Conservation (phyloP, 1,284 basidiomycete genomes). For the Trametes hirsuta region DNA sequence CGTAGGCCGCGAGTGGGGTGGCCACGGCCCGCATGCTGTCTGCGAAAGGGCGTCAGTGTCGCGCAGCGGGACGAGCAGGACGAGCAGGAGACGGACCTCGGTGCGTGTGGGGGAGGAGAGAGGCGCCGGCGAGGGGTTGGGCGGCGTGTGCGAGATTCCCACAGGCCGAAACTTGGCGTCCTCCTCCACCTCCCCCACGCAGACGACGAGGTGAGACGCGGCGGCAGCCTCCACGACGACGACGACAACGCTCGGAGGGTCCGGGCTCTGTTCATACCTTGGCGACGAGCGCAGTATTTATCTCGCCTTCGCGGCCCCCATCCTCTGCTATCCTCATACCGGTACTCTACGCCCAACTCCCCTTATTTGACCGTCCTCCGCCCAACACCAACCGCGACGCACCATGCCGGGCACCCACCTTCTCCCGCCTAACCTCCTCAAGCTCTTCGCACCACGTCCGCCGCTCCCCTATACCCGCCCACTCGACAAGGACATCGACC, state of each 20-base stretch:
- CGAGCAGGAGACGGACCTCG: not conserved
- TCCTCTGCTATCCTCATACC: not conserved
- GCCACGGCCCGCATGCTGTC: constrained; percentile 13
- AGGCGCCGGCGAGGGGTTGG: not conserved
- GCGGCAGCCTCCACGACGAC: constrained; percentile 12
- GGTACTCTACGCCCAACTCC: not conserved
- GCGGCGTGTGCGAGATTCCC: constrained; percentile 8
- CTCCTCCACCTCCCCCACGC: constrained; percentile 17
- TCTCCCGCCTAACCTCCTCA: constrained; percentile 91
- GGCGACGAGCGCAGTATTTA: constrained; percentile 20
- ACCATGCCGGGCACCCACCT: constrained; percentile 84
- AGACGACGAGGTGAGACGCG: constrained; percentile 13
- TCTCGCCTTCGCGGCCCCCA: constrained; percentile 10
- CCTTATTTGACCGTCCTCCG: constrained; percentile 3
- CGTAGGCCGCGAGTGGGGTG: constrained; percentile 13
- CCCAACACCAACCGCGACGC: not conserved
- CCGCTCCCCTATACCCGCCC: constrained; percentile 86
- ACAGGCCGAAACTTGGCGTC: constrained; percentile 17
- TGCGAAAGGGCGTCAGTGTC: not conserved
- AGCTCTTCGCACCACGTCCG: constrained; percentile 91
- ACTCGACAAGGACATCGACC: constrained; percentile 80
- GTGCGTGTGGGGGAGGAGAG: not conserved
- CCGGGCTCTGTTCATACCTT: constrained; percentile 21
- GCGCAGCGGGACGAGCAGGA: too few relatives aligned
- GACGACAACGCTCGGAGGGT: constrained; percentile 13